Percentiles rank a stretch among this genome's conserved stretches.
phyloP scores from a whole-genome alignment of 2,329 filamentous ascomycete genomes.

The Curvularia verruculosa region DNA sequence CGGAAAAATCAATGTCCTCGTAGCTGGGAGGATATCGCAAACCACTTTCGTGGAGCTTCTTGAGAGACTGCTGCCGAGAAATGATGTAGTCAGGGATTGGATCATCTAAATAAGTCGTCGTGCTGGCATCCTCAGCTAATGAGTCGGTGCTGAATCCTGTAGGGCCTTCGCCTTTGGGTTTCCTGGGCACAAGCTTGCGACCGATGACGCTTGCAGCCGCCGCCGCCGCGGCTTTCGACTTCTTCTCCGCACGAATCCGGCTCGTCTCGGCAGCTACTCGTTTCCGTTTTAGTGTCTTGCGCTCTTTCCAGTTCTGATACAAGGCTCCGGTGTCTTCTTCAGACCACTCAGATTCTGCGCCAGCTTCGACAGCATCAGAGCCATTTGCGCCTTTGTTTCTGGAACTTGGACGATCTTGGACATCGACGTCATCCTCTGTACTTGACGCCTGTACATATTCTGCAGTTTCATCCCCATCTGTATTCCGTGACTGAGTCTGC shows the following conservation, averaged over 20 bases:
- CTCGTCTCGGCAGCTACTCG: slow-evolving; percentile 57
- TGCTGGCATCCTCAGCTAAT: slow-evolving; percentile 50
- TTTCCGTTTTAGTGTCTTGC: slow-evolving; percentile 61
- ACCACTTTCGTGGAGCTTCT: slow-evolving; percentile 70
- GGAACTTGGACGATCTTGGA: not conserved
- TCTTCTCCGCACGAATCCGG: slow-evolving; percentile 56
- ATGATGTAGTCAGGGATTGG: slow-evolving; percentile 53
- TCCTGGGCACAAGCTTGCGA: slow-evolving; percentile 36
- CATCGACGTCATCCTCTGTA: slow-evolving; percentile 19
- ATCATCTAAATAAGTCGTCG: slow-evolving; percentile 65
- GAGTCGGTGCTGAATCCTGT: slow-evolving; percentile 31
- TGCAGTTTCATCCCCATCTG: slow-evolving; percentile 1
- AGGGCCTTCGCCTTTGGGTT: slow-evolving; percentile 13
- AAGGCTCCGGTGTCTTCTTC: slow-evolving; percentile 62
- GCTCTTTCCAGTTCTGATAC: slow-evolving; percentile 69
- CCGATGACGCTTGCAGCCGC: slow-evolving; percentile 52
- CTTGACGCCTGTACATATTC: slow-evolving; percentile 2
- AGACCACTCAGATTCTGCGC: slow-evolving; percentile 49
- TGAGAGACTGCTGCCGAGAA: slow-evolving; percentile 70
- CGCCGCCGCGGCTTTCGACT: slow-evolving; percentile 52
- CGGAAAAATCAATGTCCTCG: slow-evolving; percentile 75
- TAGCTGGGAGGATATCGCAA: slow-evolving; percentile 80
- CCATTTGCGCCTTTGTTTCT: not conserved
- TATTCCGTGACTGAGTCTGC: slow-evolving; percentile 32
- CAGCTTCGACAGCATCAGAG: slow-evolving; percentile 19